Evolutionary conservation across 1,284 basidiomycete genomes (phyloP), one percentile per base, ranked within the genome.

Genomic region (Microbotryum scabiosae): DNA sequence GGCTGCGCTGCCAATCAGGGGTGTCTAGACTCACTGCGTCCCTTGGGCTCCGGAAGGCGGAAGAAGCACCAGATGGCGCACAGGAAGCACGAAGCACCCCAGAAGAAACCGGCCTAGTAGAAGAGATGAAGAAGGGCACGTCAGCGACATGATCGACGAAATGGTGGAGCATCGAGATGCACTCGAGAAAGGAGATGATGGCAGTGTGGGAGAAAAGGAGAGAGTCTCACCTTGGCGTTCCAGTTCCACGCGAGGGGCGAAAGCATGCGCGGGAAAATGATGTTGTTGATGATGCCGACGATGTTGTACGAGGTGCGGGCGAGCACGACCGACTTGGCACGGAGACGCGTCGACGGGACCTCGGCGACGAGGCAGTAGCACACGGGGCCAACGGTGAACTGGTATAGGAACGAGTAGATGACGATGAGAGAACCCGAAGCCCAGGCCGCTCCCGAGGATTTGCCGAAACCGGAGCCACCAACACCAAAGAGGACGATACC

Each of bases 321-420:
- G 25, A 82, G 73, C 3, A 76, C 80, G 64, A 81, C 75, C 5
- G 79, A 79, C 73, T 81, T 81, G 68, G 78, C 76, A 28, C 76
- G 72, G 5, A 80, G 73, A 30, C 77, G 73, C 28, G 77, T 75
- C 18, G 78, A 75, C 1, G 76, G 73, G 47, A 79, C 69, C 57
- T 79, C 79, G 25, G 77, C 75, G 10, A 79, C 78, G 54, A 80
- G 70, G 50, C 73, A 75, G 69, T 76, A 78, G 67, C 74, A 75
- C 28, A 75, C 41, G 3, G 76, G 76, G 48, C 76, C 76, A 44
- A 77, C 71, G 14, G 74, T 73, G 26, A 70, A 30, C 61, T 77
- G 74, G 69, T 76, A 78, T 32, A 71, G 60, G 63, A 77, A 73
- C 64, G 76, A 75, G 73, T 77, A 78, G 57, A 76, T 70, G 49